Evolutionary conservation across 768 basidiomycete genomes (phyloP), one percentile per base, ranked within the genome.

Genomic region (Cystofilobasidium bisporidii): DNA sequence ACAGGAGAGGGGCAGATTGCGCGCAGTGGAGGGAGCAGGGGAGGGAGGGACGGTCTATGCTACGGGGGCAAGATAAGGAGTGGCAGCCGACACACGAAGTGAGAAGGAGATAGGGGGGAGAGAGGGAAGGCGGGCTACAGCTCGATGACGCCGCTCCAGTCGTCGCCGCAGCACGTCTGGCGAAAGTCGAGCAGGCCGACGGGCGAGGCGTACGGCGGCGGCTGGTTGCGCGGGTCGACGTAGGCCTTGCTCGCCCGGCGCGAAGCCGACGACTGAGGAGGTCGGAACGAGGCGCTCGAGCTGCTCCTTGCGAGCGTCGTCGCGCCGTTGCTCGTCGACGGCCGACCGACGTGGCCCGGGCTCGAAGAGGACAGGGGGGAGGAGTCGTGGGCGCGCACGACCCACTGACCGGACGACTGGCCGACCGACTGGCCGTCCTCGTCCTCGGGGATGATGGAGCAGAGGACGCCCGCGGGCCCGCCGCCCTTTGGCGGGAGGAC

Each of bases 401-500:
- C 62, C 62, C 62, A 63, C 50, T 63, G 62, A 20, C 62, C 62
- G 38, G 36, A 40, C n/a, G 30, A n/a, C 24, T 45, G 47, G 32
- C 38, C 58, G 61, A 12, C 32, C 36, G 36, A 36, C 6, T 6
- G 36, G n/a, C 38, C 41, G 22, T 65, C 53, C n/a, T 65, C 68
- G 38, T 41, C 38, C 61, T 57, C 45, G 6, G 56, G 56, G 18
- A 36, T 63, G 57, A 61, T 30, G n/a, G 62, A 64, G 45, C 68
- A 69, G 15, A 64, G 56, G 14, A 43, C 61, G 26, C 62, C 61
- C 4, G 63, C 58, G n/a, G 58, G 47, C n/a, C 32, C 65, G 43
- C 40, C 48, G n/a, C 55, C 50, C 22, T 63, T 64, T 10, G 43
- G 41, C 30, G 63, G 63, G 30, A 65, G 48, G 47, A 69, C 61